Evolutionary conservation across 2,329 filamentous ascomycete species (phyloP).

Genomic region (Decorospora gaudefroyi): DNA sequence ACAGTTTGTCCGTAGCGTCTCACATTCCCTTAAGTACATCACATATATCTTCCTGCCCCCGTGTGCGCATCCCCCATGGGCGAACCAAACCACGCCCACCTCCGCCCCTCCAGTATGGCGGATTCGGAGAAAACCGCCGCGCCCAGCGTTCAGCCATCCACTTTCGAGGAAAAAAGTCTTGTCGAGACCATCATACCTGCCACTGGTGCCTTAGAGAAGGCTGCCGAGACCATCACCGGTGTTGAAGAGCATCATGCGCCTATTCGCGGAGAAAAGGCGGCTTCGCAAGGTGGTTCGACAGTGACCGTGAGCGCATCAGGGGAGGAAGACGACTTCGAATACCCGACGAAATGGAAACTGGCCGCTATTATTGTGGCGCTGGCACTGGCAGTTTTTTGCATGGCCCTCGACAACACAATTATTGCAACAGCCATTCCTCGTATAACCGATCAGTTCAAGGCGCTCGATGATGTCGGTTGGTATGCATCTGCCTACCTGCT

Average conservation of each 20-base stretch:
- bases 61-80: constrained; percentile 24
- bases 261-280: constrained; percentile 13
- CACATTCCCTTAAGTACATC: neutral
- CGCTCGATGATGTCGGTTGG: constrained; percentile 54
- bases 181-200: constrained; percentile 33
- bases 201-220: constrained; percentile 23
- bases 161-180: constrained; percentile 34
- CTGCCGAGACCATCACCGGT: constrained; percentile 14
- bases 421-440: constrained; percentile 55
- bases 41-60: neutral
- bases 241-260: constrained; percentile 1
- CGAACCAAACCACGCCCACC: constrained; percentile 29
- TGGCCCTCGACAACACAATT: constrained; percentile 54
- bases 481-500: constrained; percentile 52
- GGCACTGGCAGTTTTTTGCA: constrained; percentile 47
- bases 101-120: constrained; percentile 38
- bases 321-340: constrained; percentile 41
- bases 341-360: constrained; percentile 43
- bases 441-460: constrained; percentile 55
- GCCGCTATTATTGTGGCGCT: constrained; percentile 42
- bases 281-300: constrained; percentile 25
- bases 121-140: constrained; percentile 43
- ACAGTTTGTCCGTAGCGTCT: neutral
- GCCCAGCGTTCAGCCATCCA: constrained; percentile 30
- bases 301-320: constrained; percentile 22